Conservation (phyloP, 345 rosid genomes). For the Citrus sinensis region DVS_A1.0 CM039167.1:9626501-9627000, state of each 20-base stretch:
- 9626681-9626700: slow-evolving; percentile 44
- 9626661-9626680: slow-evolving; percentile 87
- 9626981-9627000: slow-evolving; percentile 58
- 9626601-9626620: slow-evolving; percentile 51
- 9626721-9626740: neutral
- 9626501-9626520: slow-evolving; percentile 93
- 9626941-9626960: neutral
- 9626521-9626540: slow-evolving; percentile 65
- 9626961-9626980: slow-evolving; percentile 1
- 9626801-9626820: neutral
- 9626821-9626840: neutral
- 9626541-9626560: slow-evolving; percentile 2
- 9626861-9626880: neutral
- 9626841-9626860: neutral
- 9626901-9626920: slow-evolving; percentile 1
- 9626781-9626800: neutral
- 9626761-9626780: neutral
- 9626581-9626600: neutral
- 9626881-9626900: neutral
- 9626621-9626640: slow-evolving; percentile 71
- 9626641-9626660: slow-evolving; percentile 69
- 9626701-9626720: neutral
- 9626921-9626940: neutral
- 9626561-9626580: neutral
- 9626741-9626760: neutral